A percentile compares a stretch with the other conserved stretches of the same genome.
Evolutionary conservation across 2,329 filamentous ascomycete species (phyloP).

Genomic region (Claviceps paspali): DNA sequence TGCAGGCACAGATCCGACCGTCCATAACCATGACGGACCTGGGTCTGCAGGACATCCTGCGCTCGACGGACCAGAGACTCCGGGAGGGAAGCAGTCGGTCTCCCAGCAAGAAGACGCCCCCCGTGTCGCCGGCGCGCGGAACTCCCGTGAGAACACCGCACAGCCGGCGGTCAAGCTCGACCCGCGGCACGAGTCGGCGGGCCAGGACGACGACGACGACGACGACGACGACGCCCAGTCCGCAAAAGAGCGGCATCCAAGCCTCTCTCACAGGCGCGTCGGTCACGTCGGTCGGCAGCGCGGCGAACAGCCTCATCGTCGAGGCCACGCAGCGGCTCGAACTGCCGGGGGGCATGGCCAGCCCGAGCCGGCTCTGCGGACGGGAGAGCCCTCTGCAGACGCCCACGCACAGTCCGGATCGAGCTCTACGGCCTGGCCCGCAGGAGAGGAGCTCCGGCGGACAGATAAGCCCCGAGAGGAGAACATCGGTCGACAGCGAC

Average conservation of each 20-base stretch:
- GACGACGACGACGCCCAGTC: conserved; percentile 15
- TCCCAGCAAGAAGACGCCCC: conserved; percentile 13
- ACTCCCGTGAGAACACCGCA: conserved; percentile 13
- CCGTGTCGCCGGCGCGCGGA: conserved; percentile 8
- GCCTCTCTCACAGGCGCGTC: conserved; percentile 10
- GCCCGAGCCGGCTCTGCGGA: conserved; percentile 25
- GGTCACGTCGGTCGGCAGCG: conserved; percentile 19
- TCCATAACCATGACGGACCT: conserved; percentile 26
- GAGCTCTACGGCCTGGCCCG: conserved; percentile 9
- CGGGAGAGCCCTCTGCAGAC: conserved; percentile 8
- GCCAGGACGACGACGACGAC: too few relatives aligned
- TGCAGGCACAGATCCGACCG: conserved; percentile 10
- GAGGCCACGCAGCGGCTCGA: conserved; percentile 21
- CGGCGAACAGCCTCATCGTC: conserved; percentile 26
- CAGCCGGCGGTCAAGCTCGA: conserved; percentile 4
- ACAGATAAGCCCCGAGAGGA: conserved; percentile 9
- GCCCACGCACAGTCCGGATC: conserved; percentile 9
- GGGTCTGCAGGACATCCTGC: conserved; percentile 35
- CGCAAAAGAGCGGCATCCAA: conserved; percentile 13
- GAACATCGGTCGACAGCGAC: conserved; percentile 25
- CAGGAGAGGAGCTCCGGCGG: conserved; percentile 5
- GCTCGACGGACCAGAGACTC: conserved; percentile 36
- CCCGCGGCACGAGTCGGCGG: conserved; percentile 7
- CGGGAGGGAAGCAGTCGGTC: conserved; percentile 21
- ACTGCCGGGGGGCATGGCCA: conserved; percentile 23